Percentiles rank a stretch among this genome's conserved stretches.
Evolutionary conservation across 139 green algal species (phyloP).

Genomic region (Coelastrella sp.): DNA sequence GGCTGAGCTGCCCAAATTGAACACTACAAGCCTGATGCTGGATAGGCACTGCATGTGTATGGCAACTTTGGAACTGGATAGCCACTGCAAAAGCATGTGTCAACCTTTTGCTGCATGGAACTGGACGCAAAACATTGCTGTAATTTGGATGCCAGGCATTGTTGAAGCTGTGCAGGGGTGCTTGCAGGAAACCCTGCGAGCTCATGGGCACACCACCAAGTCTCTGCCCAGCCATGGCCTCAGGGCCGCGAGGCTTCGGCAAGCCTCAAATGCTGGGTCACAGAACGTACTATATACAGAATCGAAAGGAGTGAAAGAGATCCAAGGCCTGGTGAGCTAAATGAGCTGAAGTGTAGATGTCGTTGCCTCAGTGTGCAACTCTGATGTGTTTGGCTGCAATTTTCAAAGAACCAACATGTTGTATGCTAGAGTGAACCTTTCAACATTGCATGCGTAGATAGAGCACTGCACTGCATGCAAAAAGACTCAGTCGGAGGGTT

Average conservation of each 20-base stretch:
- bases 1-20: too few species aligned
- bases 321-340: too few species aligned
- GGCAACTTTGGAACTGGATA: background rate
- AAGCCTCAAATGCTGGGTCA: background rate
- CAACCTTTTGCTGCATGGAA: background rate
- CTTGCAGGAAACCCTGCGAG: background rate
- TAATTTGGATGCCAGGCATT: background rate
- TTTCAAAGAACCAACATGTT: too few species aligned
- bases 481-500: too few species aligned
- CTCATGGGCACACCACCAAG: background rate
- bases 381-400: too few species aligned
- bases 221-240: background rate
- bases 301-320: background rate
- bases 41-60: background rate
- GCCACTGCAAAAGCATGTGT: too few species aligned
- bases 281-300: background rate
- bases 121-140: background rate
- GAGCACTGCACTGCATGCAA: too few species aligned
- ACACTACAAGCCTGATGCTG: background rate
- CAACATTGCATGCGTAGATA: too few species aligned
- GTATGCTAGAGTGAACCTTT: too few species aligned
- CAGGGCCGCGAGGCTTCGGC: background rate
- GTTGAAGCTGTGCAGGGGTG: background rate
- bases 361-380: too few species aligned
- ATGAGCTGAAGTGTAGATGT: too few species aligned